Conservation (phyloP, 805 yeast species). For the Kluyveromyces nonfermentans region DNA sequence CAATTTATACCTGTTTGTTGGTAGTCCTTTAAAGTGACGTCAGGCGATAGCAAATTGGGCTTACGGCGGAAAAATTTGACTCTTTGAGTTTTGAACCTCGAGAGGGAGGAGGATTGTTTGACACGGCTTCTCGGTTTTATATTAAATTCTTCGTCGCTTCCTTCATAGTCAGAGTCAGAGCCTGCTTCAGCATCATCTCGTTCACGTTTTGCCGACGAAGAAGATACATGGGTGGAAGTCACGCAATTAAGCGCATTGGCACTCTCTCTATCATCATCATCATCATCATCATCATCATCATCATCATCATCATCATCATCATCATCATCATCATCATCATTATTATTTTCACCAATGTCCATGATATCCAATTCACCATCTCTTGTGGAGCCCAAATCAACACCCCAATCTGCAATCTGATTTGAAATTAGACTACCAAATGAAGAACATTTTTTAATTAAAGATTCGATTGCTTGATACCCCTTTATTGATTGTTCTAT, state of each 20-base stretch:
- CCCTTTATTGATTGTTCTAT: slow-evolving; percentile 68
- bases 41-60: slow-evolving; percentile 58
- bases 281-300: slow-evolving; percentile 19
- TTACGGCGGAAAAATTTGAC: slow-evolving; percentile 51
- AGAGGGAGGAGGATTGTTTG: slow-evolving; percentile 19
- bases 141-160: slow-evolving; percentile 19
- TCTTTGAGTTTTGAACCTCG: slow-evolving; percentile 8
- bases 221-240: not conserved
- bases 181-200: slow-evolving; percentile 28
- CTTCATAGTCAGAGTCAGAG: slow-evolving; percentile 20
- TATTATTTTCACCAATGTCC: slow-evolving; percentile 26
- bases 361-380: slow-evolving; percentile 33
- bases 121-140: slow-evolving; percentile 9
- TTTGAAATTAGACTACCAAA: slow-evolving; percentile 62
- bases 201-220: slow-evolving; percentile 10
- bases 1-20: slow-evolving; percentile 98
- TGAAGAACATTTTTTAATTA: slow-evolving; percentile 72
- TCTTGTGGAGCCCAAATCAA: slow-evolving; percentile 49
- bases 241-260: slow-evolving; percentile 12
- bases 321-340: slow-evolving; percentile 18
- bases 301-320: slow-evolving; percentile 9
- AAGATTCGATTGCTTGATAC: slow-evolving; percentile 89
- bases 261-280: slow-evolving; percentile 18
- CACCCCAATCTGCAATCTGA: slow-evolving; percentile 84
- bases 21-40: slow-evolving; percentile 67